Base-by-base conservation (phyloP, 768 basidiomycete genomes). In the Calocera cornea region DNA sequence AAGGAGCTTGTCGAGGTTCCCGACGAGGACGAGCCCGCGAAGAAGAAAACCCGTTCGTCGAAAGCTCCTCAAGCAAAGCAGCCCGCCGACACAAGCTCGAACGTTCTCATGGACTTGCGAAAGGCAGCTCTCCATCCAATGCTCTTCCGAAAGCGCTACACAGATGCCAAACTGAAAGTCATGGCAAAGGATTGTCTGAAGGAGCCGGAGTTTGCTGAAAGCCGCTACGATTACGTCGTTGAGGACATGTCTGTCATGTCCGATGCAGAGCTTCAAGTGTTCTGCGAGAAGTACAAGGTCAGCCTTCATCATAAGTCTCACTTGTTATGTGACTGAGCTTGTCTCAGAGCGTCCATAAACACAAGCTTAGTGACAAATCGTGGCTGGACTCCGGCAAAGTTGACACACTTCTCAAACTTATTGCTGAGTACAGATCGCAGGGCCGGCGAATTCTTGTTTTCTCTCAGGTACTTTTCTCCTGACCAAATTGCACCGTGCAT, bases 191-290 rank as follows among this genome's bases (percentile, higher is more conserved):
- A 87, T 65, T 81, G 97, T 65, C 77, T 98, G 75, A 92, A 92
- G 75, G 95, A 97, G 75, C 87, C 90, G 2, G 92, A 95, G 73
- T 98, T 93, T 77, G 89, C 86, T 77, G 89, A 87, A 75, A 88
- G 89, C 8, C 75, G 90, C 49, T 90, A 86, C 72, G 85, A 94
- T 34, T 84, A 87, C 69, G 92, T 99, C 64, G 91, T 92, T 74
- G 97, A 99, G 76, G 97, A 99, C 76, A 92, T 99, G 90, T 85
- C 76, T 72, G 77, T 97, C 22, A 98, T 98, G 95, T 95, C 93
- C 49, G 97, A 99, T 77, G 88, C 93, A 8, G 97, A 98, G 77
- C 80, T 99, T 38, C 92, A 97, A 73, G 77, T 84, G 44, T 95
- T 95, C 74, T 90, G 89, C 73, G 82, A 83, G 64, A 85, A 86